Conservation (phyloP, 192 early-diverging fungal species). For the Linnemannia exigua region DNA sequence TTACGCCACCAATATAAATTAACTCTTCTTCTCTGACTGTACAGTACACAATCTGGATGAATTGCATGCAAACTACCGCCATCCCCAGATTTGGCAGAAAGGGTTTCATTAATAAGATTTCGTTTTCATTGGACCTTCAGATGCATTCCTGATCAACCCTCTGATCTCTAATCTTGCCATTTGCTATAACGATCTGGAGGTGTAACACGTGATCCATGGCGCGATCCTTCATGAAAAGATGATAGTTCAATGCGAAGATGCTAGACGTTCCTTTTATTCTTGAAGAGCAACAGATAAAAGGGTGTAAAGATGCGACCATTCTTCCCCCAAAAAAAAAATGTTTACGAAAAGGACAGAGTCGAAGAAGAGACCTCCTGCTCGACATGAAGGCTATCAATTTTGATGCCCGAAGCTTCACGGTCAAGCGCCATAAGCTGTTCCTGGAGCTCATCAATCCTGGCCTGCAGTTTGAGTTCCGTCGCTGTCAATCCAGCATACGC, state of each 20-base stretch:
- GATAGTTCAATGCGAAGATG: no score
- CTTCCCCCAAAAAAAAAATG: no score
- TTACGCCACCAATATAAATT: not conserved
- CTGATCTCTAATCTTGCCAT: not conserved
- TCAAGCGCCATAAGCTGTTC: slow-evolving; percentile 33
- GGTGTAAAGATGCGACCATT: no score
- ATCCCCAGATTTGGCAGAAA: not conserved
- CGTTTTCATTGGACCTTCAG: not conserved
- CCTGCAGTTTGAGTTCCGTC: slow-evolving; percentile 27
- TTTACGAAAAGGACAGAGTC: no score
- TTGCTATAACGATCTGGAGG: not conserved
- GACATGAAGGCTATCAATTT: not conserved
- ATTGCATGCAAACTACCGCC: not conserved
- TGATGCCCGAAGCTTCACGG: slow-evolving; percentile 5
- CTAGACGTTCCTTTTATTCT: no score
- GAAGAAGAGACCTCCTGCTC: slow-evolving; percentile 13
- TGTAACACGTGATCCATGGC: not conserved
- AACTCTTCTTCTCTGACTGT: not conserved
- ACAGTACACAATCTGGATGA: no score
- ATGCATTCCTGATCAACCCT: not conserved
- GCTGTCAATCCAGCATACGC: not conserved
- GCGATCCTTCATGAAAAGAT: no score
- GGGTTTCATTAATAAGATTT: not conserved
- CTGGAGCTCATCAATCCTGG: slow-evolving; percentile 33
- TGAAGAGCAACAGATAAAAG: no score